Evolutionary conservation across 306 rosid genomes (phyloP), one percentile per base, ranked within the genome.

Genomic region (Canavalia gladiata): DNA sequence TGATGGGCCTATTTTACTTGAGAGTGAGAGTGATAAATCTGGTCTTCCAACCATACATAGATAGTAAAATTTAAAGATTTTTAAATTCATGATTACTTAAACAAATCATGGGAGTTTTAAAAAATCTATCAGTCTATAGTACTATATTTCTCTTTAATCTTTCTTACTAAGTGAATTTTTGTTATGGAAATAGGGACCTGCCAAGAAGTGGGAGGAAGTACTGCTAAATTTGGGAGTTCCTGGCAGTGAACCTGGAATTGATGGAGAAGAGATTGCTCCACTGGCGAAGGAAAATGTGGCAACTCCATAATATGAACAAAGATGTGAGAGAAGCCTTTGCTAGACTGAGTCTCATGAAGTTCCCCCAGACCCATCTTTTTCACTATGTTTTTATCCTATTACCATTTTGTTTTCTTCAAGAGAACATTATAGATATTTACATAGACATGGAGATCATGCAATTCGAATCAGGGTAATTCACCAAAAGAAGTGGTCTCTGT

Each of bases 211-310:
- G 97, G 97, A 93, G 83, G 88, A 89, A 46, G 78, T 74, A 29
- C 86, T 93, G 76, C 86, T 91, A 35, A 87, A 74, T 74, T 72
- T 93, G 86, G 97, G 89, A 13, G 94, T 88, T 60, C 88, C 85
- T 8, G 86, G 86, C 45, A 86, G 91, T 59, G 82, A 87, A 81
- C 88, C 92, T 7, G 96, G 97, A 29, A 80, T 64, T 4, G 94
- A 87, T 28, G 92, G 92, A 33, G 92, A 93, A 81, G 97, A 93
- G 82, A 89, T 91, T 57, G 89, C 96, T 78, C 97, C 96, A 37
- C 94, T 76, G 6, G 87, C 92, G 51, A 93, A 84, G 90, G 97
- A 93, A 82, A 91, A 90, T 5, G 87, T 88, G 1, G 91, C 94
- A 31, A 72, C 91, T 10, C 97, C 97, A 9, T 93, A 63, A 92